Evolutionary conservation across 805 yeast genomes (phyloP).

Genomic region (Cyberlindnera mississippiensis): DNA sequence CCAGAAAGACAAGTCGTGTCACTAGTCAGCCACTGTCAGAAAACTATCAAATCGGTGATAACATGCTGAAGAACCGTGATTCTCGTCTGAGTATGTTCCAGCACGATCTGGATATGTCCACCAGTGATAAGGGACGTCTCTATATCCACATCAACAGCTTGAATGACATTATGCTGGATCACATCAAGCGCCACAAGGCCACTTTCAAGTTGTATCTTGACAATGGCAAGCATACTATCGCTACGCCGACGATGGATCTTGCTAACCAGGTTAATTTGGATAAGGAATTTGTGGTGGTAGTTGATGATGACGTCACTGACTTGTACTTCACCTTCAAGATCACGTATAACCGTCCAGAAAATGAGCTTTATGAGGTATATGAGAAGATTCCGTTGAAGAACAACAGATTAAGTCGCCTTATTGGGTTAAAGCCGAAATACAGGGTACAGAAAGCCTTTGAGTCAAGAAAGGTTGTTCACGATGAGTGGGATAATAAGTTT

Average conservation of each 20-base stretch:
- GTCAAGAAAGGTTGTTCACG: constrained; percentile 44
- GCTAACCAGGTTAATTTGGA: constrained; percentile 37
- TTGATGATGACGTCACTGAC: constrained; percentile 51
- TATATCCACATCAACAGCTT: constrained; percentile 46
- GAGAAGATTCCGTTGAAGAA: constrained; percentile 51
- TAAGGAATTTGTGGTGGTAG: constrained; percentile 78
- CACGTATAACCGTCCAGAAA: constrained; percentile 43
- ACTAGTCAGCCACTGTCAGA: constrained; percentile 15
- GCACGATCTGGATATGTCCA: neutral
- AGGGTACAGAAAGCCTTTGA: constrained; percentile 42
- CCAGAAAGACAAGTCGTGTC: constrained; percentile 13
- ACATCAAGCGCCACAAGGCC: constrained; percentile 39
- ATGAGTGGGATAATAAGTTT: constrained; percentile 57
- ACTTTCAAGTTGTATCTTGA: constrained; percentile 49
- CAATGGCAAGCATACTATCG: constrained; percentile 76
- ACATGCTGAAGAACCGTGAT: constrained; percentile 13
- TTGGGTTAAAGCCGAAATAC: constrained; percentile 38
- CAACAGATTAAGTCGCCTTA: constrained; percentile 41
- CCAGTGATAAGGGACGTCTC: constrained; percentile 39
- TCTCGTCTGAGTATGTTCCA: constrained; percentile 8
- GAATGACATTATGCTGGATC: constrained; percentile 43
- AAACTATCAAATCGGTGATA: constrained; percentile 4
- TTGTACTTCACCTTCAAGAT: constrained; percentile 72
- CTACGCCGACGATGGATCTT: constrained; percentile 48
- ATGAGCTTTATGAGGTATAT: constrained; percentile 52